Evolutionary conservation across 192 early-diverging fungal species (phyloP).

Genomic region (Rhizophagus clarus): DNA sequence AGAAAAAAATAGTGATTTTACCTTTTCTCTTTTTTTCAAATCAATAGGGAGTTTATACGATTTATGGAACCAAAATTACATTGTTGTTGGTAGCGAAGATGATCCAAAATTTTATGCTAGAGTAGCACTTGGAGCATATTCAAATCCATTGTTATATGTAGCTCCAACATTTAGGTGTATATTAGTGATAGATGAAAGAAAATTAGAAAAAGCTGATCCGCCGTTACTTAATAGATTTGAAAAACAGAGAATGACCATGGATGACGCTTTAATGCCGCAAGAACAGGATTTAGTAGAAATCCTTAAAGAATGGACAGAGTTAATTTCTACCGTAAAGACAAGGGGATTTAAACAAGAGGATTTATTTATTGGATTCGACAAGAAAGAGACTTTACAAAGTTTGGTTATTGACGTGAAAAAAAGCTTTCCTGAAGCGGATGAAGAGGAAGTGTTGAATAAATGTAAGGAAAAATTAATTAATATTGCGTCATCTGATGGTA

Average conservation of each 20-base stretch:
- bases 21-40: too few species aligned
- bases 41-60: slow-evolving; percentile 29
- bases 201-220: slow-evolving; percentile 23
- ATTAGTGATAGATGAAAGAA: slow-evolving; percentile 30
- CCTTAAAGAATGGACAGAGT: background rate
- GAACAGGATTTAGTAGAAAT: background rate
- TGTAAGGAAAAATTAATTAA: slow-evolving; percentile 24
- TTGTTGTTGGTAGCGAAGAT: slow-evolving; percentile 9
- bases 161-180: slow-evolving; percentile 27
- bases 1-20: too few species aligned
- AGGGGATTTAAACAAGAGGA: slow-evolving; percentile 15
- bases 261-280: background rate
- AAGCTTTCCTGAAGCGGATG: background rate
- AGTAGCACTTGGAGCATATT: slow-evolving; percentile 33
- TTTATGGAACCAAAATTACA: slow-evolving; percentile 38
- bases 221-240: slow-evolving; percentile 29
- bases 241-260: slow-evolving; percentile 24
- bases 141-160: slow-evolving; percentile 31
- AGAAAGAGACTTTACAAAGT: slow-evolving; percentile 30
- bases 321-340: background rate
- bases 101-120: slow-evolving; percentile 25
- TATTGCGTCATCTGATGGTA: slow-evolving; percentile 29
- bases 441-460: background rate
- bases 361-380: slow-evolving; percentile 34
- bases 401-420: slow-evolving; percentile 20